Evolutionary conservation across 345 rosid species (phyloP).

Genomic region (Gossypium thurberi): DNA sequence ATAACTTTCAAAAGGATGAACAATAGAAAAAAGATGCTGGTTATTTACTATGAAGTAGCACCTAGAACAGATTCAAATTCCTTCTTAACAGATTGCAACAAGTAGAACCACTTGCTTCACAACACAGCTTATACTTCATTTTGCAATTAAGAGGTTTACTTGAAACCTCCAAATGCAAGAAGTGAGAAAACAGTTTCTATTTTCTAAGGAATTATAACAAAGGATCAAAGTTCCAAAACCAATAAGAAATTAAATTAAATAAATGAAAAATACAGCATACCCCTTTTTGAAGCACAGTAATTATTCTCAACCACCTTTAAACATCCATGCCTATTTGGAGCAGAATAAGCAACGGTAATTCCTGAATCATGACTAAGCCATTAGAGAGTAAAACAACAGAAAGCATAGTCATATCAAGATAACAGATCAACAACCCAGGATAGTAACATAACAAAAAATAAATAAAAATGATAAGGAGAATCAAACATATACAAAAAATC

Average conservation of each 20-base stretch:
- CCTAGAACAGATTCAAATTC: background rate
- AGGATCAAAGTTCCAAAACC: background rate
- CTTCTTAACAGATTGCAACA: background rate
- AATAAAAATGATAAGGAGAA: background rate
- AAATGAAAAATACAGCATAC: slow-evolving; percentile 25
- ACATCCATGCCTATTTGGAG: slow-evolving; percentile 78
- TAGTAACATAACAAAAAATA: background rate
- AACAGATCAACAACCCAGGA: background rate
- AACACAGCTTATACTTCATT: background rate
- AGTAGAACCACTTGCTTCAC: background rate
- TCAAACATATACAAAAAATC: background rate
- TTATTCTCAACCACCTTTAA: slow-evolving; percentile 82
- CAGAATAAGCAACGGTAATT: slow-evolving; percentile 63
- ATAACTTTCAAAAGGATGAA: background rate
- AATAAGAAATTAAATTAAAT: background rate
- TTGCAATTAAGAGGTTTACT: background rate
- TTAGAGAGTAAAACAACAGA: slow-evolving; percentile 18
- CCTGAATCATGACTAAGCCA: slow-evolving; percentile 41
- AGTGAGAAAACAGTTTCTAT: background rate
- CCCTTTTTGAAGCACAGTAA: slow-evolving; percentile 91
- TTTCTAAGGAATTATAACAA: background rate
- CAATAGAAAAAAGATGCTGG: background rate
- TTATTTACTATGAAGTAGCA: background rate
- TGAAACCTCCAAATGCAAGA: background rate
- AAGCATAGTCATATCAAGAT: slow-evolving; percentile 6